A percentile compares a stretch with the other conserved stretches of the same genome.
Evolutionary conservation across 2,329 filamentous ascomycete species (phyloP).

Genomic region (Ascosphaera aggregata): DNA sequence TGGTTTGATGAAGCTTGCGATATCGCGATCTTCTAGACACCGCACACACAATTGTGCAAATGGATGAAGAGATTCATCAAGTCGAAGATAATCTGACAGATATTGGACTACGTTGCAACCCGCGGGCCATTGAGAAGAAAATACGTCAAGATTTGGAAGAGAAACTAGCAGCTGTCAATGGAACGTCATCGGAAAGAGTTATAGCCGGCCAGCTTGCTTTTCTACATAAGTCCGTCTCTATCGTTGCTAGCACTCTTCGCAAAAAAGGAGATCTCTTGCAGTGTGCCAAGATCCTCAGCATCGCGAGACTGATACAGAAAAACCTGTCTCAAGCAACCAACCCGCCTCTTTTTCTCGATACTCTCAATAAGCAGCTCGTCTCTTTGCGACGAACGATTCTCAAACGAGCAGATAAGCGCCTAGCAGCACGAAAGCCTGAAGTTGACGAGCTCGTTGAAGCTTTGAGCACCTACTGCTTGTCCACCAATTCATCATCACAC

Average conservation of each 20-base stretch:
- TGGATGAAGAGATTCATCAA: slow-evolving; percentile 54
- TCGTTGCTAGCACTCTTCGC: slow-evolving; percentile 30
- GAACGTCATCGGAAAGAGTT: slow-evolving; percentile 7
- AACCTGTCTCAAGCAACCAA: slow-evolving; percentile 34
- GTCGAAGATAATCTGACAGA: slow-evolving; percentile 48
- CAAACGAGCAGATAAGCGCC: slow-evolving; percentile 34
- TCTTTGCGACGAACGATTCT: slow-evolving; percentile 40
- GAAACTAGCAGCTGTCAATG: slow-evolving; percentile 13
- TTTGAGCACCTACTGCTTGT: slow-evolving; percentile 60
- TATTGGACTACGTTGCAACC: slow-evolving; percentile 58
- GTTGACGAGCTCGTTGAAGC: slow-evolving; percentile 38
- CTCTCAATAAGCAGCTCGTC: slow-evolving; percentile 38
- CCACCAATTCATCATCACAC: slow-evolving; percentile 53
- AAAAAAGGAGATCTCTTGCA: slow-evolving; percentile 27
- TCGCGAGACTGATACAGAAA: slow-evolving; percentile 53
- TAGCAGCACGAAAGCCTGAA: slow-evolving; percentile 22
- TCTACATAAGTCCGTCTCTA: slow-evolving; percentile 30
- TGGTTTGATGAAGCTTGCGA: slow-evolving; percentile 24
- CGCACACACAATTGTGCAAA: slow-evolving; percentile 78
- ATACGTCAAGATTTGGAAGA: slow-evolving; percentile 12
- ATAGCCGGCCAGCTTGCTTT: slow-evolving; percentile 34
- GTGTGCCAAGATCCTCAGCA: slow-evolving; percentile 47
- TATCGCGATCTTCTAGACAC: slow-evolving; percentile 84
- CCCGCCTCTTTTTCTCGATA: slow-evolving; percentile 32
- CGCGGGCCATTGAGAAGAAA: slow-evolving; percentile 44